Base-by-base conservation (phyloP, 345 rosid species). In the Microcos paniculata region DNA sequence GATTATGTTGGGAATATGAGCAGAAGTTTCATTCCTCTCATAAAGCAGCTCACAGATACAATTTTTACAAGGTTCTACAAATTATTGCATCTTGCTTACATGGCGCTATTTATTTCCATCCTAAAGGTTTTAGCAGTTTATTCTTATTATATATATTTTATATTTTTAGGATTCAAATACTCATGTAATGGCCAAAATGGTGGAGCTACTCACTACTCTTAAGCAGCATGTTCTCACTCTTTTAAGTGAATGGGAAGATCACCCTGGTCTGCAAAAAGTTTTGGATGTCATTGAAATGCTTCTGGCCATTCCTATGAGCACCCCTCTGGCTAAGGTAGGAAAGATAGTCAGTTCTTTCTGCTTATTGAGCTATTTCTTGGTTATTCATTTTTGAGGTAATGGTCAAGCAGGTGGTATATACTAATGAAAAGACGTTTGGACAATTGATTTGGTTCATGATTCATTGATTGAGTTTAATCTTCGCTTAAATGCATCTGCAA, bases 241-340 rank as follows among this genome's bases (percentile, higher is more conserved):
- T 71, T 59, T 89, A 79, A 80, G 69, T 49, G 92, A 91, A 80
- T 87, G 86, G 87, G 99, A 93, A 82, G 97, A 89, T 72, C 90
- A 91, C 85, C 90, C 90, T 71, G 93, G 90, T 80, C 96, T 96
- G 75, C 92, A 84, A 66, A 88, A 87, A 81, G 86, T 96, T 72
- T 75, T 86, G 81, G 90, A 91, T 86, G 80, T 88, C 59, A 79
- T 86, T 75, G 82, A 82, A 74, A 87, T 90, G 97, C 92, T 96
- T 67, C 77, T 91, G 90, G 87, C 77, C 65, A 82, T 93, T 81
- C 99, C 99, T 66, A 61, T 84, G 55, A 79, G 53, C 69, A 89
- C 98, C 67, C 96, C 98, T 77, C 80, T 96, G 46, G 93, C 94
- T 67, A 96, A 96, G 98, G 99, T 91, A 88, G 62, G 33, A 46